Evolutionary conservation across 345 rosid species (phyloP).

Genomic region (Psidium friedrichsthalianum): DNA sequence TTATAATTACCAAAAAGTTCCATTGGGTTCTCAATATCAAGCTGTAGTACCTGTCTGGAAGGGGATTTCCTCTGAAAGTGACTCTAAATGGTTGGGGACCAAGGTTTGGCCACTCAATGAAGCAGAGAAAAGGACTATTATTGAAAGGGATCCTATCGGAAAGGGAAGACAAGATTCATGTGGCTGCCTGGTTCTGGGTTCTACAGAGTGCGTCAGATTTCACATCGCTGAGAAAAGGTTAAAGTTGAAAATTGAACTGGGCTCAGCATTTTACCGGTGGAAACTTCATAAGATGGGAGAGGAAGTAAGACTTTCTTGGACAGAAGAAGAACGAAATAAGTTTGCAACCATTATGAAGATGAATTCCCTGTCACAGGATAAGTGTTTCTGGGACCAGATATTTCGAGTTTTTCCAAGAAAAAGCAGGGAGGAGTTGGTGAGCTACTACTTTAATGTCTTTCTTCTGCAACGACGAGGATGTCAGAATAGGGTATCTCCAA

Average conservation of each 20-base stretch:
- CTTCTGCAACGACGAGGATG: slow-evolving; percentile 64
- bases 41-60: slow-evolving; percentile 70
- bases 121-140: slow-evolving; percentile 17
- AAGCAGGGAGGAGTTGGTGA: slow-evolving; percentile 47
- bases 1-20: slow-evolving; percentile 21
- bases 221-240: slow-evolving; percentile 40
- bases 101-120: slow-evolving; percentile 59
- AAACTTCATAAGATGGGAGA: slow-evolving; percentile 71
- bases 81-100: slow-evolving; percentile 70
- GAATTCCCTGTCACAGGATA: slow-evolving; percentile 22
- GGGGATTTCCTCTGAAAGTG: slow-evolving; percentile 33
- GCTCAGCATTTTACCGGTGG: slow-evolving; percentile 52
- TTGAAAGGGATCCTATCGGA: slow-evolving; percentile 83
- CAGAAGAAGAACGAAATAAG: slow-evolving; percentile 35
- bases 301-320: slow-evolving; percentile 44
- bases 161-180: slow-evolving; percentile 75
- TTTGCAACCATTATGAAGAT: slow-evolving; percentile 31
- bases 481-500: slow-evolving; percentile 50
- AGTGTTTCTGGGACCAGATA: slow-evolving; percentile 39
- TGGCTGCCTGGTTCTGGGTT: slow-evolving; percentile 55
- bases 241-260: slow-evolving; percentile 56
- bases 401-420: slow-evolving; percentile 26
- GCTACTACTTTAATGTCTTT: slow-evolving; percentile 70
- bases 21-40: slow-evolving; percentile 55
- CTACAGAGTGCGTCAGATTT: slow-evolving; percentile 66